Conservation (phyloP, 2,329 filamentous ascomycete species). For the Hypocrella siamensis region DNA sequence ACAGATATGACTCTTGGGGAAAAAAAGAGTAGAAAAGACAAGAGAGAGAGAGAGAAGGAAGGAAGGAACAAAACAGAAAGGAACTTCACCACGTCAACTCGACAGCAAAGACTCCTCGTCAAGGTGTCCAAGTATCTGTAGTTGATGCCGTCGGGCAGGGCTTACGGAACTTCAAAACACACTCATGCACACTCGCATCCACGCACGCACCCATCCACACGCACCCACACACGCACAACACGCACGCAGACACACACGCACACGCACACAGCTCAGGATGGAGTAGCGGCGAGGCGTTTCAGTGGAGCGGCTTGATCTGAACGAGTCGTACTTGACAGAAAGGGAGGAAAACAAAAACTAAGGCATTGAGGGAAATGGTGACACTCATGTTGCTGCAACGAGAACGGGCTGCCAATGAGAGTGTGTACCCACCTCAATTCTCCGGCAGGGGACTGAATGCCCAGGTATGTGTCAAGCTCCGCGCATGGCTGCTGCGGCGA, state of each 20-base stretch:
- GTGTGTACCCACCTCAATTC: conserved; percentile 38
- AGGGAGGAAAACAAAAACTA: not conserved
- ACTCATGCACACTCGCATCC: too few species aligned
- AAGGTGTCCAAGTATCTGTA: not conserved
- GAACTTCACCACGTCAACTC: too few species aligned
- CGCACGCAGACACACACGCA: too few species aligned
- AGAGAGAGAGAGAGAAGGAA: not conserved
- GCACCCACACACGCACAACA: too few species aligned
- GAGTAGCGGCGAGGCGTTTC: not conserved
- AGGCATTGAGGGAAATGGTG: conserved; percentile 2
- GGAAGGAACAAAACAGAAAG: not conserved
- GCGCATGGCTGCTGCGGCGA: conserved; percentile 27
- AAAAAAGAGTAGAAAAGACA: not conserved
- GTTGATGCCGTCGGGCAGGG: too few species aligned
- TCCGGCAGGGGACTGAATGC: conserved; percentile 29
- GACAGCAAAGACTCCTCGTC: too few species aligned
- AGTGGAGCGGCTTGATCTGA: not conserved
- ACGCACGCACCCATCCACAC: too few species aligned
- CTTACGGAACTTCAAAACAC: not conserved
- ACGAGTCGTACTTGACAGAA: too few species aligned
- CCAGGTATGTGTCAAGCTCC: conserved; percentile 39
- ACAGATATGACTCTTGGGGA: not conserved
- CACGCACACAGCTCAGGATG: conserved; percentile 1
- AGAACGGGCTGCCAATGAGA: conserved; percentile 8
- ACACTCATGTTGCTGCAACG: conserved; percentile 5